A percentile compares a stretch with the other conserved stretches of the same genome.
These are phyloP conservation scores for Acanthamoeba comandoni DNA, from an alignment of 208 protist species.

Conservation along the genomic window DNA sequence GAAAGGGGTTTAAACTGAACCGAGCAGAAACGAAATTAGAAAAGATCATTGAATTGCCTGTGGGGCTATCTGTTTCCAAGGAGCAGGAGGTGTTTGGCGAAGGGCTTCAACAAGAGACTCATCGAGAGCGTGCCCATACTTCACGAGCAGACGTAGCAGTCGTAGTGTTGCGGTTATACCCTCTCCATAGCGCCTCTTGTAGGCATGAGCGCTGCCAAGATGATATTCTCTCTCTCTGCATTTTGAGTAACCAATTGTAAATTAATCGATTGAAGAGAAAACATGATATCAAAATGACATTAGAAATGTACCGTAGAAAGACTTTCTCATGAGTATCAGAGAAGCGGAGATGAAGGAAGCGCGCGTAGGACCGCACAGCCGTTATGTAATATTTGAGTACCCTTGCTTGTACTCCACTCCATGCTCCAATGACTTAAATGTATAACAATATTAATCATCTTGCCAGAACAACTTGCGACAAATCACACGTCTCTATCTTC, in stretches of 20 bases:
- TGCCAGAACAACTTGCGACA: neutral
- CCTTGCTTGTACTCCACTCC: neutral
- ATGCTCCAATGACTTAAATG: neutral
- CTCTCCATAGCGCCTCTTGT: conserved; percentile 28
- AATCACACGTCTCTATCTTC: neutral
- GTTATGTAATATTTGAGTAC: conserved; percentile 35
- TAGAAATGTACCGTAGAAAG: no score
- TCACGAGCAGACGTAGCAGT: conserved; percentile 48
- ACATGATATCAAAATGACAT: no score
- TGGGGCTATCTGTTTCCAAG: conserved; percentile 35
- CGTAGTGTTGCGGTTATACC: conserved; percentile 57
- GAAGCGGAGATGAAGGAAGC: conserved; percentile 27
- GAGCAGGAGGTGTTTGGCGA: neutral
- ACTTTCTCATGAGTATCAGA: neutral
- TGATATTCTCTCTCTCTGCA: no score
- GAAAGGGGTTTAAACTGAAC: no score
- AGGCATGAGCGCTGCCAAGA: no score
- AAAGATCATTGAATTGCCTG: neutral
- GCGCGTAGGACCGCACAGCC: conserved; percentile 9
- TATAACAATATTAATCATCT: no score
- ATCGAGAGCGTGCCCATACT: conserved; percentile 34
- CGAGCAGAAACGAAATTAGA: no score
- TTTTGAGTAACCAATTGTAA: no score
- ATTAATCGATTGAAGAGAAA: no score
- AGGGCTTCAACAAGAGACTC: conserved; percentile 17